These are phyloP conservation scores for Colletotrichum noveboracense DNA, from an alignment of 2,329 filamentous ascomycete species.

Conservation along the genomic window DNA sequence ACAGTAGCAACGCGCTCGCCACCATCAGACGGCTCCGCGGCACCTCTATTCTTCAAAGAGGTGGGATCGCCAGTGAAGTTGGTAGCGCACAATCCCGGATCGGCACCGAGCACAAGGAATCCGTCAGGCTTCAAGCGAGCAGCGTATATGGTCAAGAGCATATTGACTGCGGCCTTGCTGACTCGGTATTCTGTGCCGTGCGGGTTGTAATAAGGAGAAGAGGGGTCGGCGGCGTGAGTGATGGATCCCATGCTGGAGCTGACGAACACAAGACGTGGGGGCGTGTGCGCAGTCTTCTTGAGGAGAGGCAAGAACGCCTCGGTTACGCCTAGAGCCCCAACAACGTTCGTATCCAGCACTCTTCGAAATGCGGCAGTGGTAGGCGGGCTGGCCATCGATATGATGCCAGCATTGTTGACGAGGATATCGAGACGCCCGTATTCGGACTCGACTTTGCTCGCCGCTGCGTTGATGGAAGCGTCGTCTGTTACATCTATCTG, in stretches of 20 bases:
- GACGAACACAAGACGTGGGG: constrained; percentile 43
- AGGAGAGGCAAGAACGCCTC: constrained; percentile 33
- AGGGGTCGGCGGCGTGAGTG: constrained; percentile 28
- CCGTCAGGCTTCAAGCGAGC: constrained; percentile 26
- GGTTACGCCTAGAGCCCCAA: constrained; percentile 31
- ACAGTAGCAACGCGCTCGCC: not conserved
- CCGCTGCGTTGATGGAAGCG: constrained; percentile 29
- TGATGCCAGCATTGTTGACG: constrained; percentile 38
- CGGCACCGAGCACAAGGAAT: not conserved
- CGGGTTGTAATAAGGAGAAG: constrained; percentile 27
- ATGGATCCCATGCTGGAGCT: constrained; percentile 39
- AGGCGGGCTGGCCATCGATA: constrained; percentile 23
- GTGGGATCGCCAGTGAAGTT: not conserved
- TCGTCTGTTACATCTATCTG: constrained; percentile 30
- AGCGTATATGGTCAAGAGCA: constrained; percentile 38
- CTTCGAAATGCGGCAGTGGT: not conserved
- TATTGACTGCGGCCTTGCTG: constrained; percentile 48
- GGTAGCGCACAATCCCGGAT: not conserved
- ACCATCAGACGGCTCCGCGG: not conserved
- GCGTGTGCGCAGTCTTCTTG: constrained; percentile 25
- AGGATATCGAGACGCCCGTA: constrained; percentile 37
- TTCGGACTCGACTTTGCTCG: constrained; percentile 22
- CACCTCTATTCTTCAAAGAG: not conserved
- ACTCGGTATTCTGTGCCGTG: constrained; percentile 31
- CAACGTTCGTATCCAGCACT: constrained; percentile 32